A percentile compares a stretch with the other conserved stretches of the same genome.
phyloP scores from a whole-genome alignment of 2,329 filamentous ascomycete species.

The Lasiodiplodia sp. region DNA sequence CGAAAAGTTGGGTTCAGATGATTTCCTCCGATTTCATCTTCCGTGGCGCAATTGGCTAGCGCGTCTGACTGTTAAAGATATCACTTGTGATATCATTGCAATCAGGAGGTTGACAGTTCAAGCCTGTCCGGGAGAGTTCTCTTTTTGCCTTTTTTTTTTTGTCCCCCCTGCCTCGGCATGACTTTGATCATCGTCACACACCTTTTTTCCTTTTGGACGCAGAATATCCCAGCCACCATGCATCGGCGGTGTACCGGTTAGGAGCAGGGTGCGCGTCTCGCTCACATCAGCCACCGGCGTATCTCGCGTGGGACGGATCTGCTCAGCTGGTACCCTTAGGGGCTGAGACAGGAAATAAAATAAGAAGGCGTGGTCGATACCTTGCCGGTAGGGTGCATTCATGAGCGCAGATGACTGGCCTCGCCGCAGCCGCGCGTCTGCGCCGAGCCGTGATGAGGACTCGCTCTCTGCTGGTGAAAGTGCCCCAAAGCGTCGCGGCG shows the following conservation, averaged over 20 bases:
- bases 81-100: not conserved
- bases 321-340: conserved; percentile 9
- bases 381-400: not conserved
- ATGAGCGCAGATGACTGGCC: conserved; percentile 6
- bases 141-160: not conserved
- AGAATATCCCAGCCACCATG: not conserved
- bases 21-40: conserved; percentile 34
- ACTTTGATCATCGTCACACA: not conserved
- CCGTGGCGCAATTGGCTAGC: conserved; percentile 61
- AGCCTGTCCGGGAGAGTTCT: conserved; percentile 30
- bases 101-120: conserved; percentile 32
- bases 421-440: not conserved
- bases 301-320: conserved; percentile 13
- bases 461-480: not conserved
- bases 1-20: not conserved
- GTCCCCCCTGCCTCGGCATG: not conserved
- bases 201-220: not conserved
- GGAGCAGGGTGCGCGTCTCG: conserved; percentile 7
- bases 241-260: not conserved
- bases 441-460: not conserved
- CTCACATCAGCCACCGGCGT: conserved; percentile 20
- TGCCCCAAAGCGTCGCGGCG: not conserved
- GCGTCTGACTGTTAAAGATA: conserved; percentile 64
- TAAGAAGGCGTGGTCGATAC: not conserved
- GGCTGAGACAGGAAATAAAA: conserved; percentile 8